phyloP scores from a whole-genome alignment of 2,329 filamentous ascomycete species.

The Fusarium sp. region DNA sequence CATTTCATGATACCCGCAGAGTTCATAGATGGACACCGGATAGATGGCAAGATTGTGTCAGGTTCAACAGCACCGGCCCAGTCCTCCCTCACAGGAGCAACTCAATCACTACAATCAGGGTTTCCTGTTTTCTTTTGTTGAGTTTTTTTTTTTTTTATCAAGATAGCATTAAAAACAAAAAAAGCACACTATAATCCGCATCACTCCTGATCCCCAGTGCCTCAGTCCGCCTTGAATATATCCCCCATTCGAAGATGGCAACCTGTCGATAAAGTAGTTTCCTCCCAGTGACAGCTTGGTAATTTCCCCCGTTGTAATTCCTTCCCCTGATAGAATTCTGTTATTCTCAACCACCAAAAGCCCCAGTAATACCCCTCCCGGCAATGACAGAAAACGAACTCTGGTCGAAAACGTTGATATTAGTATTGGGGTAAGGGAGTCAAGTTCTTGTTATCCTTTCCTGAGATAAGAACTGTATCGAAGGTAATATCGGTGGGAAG shows the following conservation, averaged over 20 bases:
- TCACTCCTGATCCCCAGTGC: background rate
- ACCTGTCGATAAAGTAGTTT: background rate
- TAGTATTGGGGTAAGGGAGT: conserved; percentile 1
- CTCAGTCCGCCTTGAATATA: background rate
- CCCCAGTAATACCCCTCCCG: background rate
- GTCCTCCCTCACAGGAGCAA: background rate
- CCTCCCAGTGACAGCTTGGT: background rate
- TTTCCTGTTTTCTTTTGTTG: background rate
- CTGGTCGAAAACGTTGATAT: background rate
- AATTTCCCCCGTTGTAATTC: background rate
- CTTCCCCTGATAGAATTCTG: background rate
- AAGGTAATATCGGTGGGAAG: background rate
- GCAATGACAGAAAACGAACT: background rate
- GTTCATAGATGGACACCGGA: background rate
- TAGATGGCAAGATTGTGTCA: background rate
- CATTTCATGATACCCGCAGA: background rate
- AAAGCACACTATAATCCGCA: background rate
- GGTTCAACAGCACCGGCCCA: background rate
- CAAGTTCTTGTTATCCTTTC: conserved; percentile 13
- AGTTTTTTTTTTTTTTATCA: background rate
- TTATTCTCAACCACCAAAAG: background rate
- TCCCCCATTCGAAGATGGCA: background rate
- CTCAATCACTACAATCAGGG: background rate
- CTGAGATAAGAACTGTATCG: conserved; percentile 16
- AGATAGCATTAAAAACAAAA: background rate